These are phyloP conservation scores for Geotrichum europaeum DNA, from an alignment of 1,139 yeast genomes.

Conservation along the genomic window DNA sequence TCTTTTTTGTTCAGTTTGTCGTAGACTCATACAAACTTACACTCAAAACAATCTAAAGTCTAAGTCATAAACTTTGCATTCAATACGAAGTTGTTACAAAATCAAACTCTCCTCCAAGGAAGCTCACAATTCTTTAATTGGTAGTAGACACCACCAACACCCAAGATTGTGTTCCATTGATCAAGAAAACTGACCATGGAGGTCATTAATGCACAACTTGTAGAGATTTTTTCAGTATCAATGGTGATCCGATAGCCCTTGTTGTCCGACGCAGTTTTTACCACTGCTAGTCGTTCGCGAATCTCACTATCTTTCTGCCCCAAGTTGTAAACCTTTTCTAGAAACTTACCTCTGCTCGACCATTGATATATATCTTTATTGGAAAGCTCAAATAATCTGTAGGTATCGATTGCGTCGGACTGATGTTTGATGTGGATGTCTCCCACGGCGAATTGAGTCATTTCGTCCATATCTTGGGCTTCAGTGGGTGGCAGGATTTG, in stretches of 20 bases:
- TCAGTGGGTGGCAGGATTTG: conserved; percentile 46
- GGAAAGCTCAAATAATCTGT: conserved; percentile 51
- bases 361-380: conserved; percentile 59
- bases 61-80: not conserved
- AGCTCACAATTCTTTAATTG: conserved; percentile 48
- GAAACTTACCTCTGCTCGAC: conserved; percentile 53
- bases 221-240: conserved; percentile 49
- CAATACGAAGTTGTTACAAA: conserved; percentile 10
- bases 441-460: conserved; percentile 45
- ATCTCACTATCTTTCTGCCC: conserved; percentile 61
- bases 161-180: conserved; percentile 58
- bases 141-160: conserved; percentile 57
- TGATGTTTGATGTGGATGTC: conserved; percentile 56
- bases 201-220: conserved; percentile 52
- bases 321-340: conserved; percentile 50
- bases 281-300: conserved; percentile 43
- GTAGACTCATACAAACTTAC: not conserved
- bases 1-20: not conserved
- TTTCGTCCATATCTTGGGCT: conserved; percentile 20
- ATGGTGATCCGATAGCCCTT: conserved; percentile 50
- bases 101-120: conserved; percentile 51
- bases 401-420: conserved; percentile 57
- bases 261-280: conserved; percentile 30
- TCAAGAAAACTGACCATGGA: conserved; percentile 57
- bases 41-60: not conserved